Evolutionary conservation across 2,329 filamentous ascomycete species (phyloP).

Genomic region (Colletotrichum caudatum): DNA sequence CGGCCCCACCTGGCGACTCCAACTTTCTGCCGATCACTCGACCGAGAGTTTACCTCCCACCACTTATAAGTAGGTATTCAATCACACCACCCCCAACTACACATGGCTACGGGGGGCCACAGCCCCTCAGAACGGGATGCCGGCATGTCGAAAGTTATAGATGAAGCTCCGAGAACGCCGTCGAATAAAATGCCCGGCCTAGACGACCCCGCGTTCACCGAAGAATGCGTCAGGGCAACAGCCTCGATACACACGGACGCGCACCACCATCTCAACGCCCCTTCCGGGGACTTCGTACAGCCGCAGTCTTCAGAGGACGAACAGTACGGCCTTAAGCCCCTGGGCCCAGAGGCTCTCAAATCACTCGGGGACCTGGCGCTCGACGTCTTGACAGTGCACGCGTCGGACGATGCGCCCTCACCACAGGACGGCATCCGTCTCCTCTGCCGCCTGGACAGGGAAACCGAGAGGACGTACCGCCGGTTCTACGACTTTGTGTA

Average conservation of each 20-base stretch:
- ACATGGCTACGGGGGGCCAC: too few species aligned
- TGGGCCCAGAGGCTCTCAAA: background rate
- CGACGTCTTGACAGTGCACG: background rate
- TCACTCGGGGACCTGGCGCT: background rate
- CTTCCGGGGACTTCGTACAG: too few species aligned
- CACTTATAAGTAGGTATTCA: background rate
- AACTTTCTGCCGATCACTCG: background rate
- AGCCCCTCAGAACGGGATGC: background rate
- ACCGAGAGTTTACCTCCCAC: background rate
- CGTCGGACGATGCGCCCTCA: background rate
- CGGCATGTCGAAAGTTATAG: background rate
- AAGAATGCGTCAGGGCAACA: conserved; percentile 19
- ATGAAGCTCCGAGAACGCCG: too few species aligned
- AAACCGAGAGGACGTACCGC: conserved; percentile 33
- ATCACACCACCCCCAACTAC: background rate
- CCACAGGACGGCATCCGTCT: background rate
- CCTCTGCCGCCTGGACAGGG: conserved; percentile 23
- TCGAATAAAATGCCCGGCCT: conserved; percentile 12
- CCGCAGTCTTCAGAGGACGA: background rate
- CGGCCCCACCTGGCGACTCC: conserved; percentile 20
- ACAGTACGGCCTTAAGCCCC: background rate
- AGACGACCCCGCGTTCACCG: conserved; percentile 9
- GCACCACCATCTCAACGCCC: background rate
- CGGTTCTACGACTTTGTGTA: conserved; percentile 76
- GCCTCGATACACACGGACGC: conserved; percentile 16